Conservation (phyloP, 768 basidiomycete species). For the Termitomyces sp. region DNA sequence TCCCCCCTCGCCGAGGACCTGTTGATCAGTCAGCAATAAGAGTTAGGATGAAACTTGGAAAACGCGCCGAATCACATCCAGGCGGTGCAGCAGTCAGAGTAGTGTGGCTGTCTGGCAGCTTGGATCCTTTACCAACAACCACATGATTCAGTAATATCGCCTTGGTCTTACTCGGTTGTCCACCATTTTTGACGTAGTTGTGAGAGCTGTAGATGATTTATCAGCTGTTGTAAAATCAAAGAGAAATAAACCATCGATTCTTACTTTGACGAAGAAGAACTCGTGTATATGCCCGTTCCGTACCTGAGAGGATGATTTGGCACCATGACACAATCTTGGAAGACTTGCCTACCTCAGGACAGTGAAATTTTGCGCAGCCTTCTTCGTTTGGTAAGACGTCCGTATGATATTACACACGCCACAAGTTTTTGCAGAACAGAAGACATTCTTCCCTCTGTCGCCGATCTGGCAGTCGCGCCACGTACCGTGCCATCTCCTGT, state of each 20-base stretch:
- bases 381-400: slow-evolving; percentile 63
- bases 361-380: slow-evolving; percentile 44
- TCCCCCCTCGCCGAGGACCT: neutral
- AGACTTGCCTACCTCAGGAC: slow-evolving; percentile 53
- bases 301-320: slow-evolving; percentile 36
- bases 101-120: neutral
- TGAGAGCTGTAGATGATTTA: neutral
- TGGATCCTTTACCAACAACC: neutral
- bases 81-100: neutral
- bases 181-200: neutral
- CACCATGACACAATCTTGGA: slow-evolving; percentile 3
- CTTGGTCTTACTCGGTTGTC: neutral
- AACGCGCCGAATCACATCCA: neutral
- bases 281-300: slow-evolving; percentile 69
- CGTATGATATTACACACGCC: slow-evolving; percentile 61
- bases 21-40: neutral
- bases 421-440: slow-evolving; percentile 56
- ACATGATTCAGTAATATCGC: neutral
- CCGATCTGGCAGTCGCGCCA: slow-evolving; percentile 61
- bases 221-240: neutral
- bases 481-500: slow-evolving; percentile 74
- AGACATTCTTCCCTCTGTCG: slow-evolving; percentile 49
- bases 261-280: slow-evolving; percentile 72
- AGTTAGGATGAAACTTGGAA: neutral
- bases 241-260: slow-evolving; percentile 3